phyloP scores from a whole-genome alignment of 495 filamentous ascomycete species.

The Podospora australis region DNA sequence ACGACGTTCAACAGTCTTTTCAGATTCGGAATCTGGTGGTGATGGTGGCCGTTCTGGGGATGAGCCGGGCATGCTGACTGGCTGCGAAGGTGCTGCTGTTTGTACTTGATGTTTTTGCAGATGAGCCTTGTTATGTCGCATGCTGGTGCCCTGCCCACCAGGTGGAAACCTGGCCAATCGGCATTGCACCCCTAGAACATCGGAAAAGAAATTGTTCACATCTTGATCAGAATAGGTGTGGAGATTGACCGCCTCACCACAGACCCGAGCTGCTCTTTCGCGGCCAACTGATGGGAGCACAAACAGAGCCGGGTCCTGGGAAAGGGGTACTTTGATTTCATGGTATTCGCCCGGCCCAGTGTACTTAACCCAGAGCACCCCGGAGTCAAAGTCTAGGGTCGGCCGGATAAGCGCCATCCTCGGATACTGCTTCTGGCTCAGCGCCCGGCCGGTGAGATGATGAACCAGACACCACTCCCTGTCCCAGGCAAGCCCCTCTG shows the following conservation, averaged over 20 bases:
- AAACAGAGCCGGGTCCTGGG: conserved; percentile 50
- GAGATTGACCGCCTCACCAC: conserved; percentile 66
- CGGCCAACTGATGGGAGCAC: conserved; percentile 24
- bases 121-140: conserved; percentile 59
- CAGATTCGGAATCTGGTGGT: conserved; percentile 42
- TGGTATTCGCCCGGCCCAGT: conserved; percentile 28
- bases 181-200: conserved; percentile 66
- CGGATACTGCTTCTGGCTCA: conserved; percentile 79
- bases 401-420: conserved; percentile 77
- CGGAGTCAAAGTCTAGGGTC: conserved; percentile 53
- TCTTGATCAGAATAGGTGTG: conserved; percentile 58
- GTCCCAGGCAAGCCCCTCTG: conserved; percentile 83
- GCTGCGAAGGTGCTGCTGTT: neutral
- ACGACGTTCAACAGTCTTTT: conserved; percentile 36
- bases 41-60: conserved; percentile 44
- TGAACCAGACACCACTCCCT: conserved; percentile 91
- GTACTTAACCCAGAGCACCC: conserved; percentile 47
- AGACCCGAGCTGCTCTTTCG: conserved; percentile 56
- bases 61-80: conserved; percentile 44
- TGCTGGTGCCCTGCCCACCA: conserved; percentile 45
- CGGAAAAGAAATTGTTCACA: conserved; percentile 68
- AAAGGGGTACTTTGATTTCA: conserved; percentile 59
- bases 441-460: conserved; percentile 64
- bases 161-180: conserved; percentile 74
- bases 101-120: conserved; percentile 46